A percentile compares a stretch with the other conserved stretches of the same genome.
These are phyloP conservation scores for Rhynchosporium graminicola DNA, from an alignment of 2,329 filamentous ascomycete species.

Conservation along the genomic window DNA sequence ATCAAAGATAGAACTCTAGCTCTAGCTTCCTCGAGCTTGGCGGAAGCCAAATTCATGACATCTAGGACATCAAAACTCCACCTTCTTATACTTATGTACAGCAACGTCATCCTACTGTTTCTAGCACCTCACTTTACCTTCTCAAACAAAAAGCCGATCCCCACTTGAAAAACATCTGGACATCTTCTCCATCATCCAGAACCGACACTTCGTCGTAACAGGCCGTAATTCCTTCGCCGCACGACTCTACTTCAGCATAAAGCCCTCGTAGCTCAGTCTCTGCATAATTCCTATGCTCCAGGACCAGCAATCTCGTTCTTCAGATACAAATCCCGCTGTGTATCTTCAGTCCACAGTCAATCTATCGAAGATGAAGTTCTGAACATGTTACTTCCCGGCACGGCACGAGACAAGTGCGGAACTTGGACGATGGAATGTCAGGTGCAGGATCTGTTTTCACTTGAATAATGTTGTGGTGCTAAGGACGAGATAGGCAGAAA, in stretches of 20 bases:
- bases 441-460: too few species aligned
- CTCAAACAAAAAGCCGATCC: neutral
- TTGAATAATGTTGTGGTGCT: neutral
- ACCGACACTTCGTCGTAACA: constrained; percentile 25
- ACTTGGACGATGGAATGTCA: neutral
- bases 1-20: neutral
- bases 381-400: constrained; percentile 26
- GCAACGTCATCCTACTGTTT: neutral
- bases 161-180: constrained; percentile 7
- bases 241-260: constrained; percentile 28
- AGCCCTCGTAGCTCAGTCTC: constrained; percentile 17
- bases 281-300: constrained; percentile 13
- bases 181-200: constrained; percentile 5
- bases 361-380: constrained; percentile 15
- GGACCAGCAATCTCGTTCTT: constrained; percentile 19
- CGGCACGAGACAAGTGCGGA: constrained; percentile 15
- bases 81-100: neutral
- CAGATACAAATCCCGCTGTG: constrained; percentile 23
- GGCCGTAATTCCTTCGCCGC: constrained; percentile 27
- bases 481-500: constrained; percentile 4
- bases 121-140: neutral
- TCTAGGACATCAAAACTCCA: neutral
- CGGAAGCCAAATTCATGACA: neutral
- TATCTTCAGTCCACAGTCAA: neutral
- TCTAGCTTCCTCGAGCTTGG: neutral